Base-by-base conservation (phyloP, 2,329 filamentous ascomycete species). In the Epichloe elymi region DNA sequence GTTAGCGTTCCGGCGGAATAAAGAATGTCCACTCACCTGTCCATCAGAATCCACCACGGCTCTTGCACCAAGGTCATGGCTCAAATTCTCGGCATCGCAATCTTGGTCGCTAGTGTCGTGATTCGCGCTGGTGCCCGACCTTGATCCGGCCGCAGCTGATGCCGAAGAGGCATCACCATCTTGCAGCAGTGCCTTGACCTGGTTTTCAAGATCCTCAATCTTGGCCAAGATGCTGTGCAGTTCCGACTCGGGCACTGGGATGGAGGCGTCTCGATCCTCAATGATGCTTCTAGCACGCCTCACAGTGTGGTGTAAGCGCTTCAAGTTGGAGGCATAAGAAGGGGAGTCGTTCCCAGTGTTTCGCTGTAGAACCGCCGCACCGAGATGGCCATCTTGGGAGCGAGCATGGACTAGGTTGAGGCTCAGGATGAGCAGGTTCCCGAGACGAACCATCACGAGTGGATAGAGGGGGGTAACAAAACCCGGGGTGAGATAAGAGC, bases 221-320 rank as follows among this genome's bases (percentile, higher is more conserved):
- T 63, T 61, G 40, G 57, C 51, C 5, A 67, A 55, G 19, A 67
- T 59, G 30, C 58, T 54, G 4, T 58, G 46, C 5, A 67, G 45
- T 19, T 57, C 56, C 23, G 56, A 50, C 26, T 56, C 51, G 5
- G 61, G 52, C 35, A 65, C 57, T 15, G 61, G 55, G n/a, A 64
- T 54, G 14, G 58, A 57, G 8, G 53, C 52, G 7, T 57, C 54
- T 2, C 59, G 56, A 15, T 55, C 53, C 41, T 64, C 59, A 20
- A 65, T 60, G 30, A 65, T 56, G 52, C 47, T 55, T 47, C 54
- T 49, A 48, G 59, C 54, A 17, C 49, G 54, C 38, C 51, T 56
- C 23, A 57, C 43, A 4, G 56, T 52, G 7, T 51, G 49, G 17
- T 56, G 53, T n/a, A 57, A 52, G 7, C 50, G 53, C 3, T 44